Conservation (phyloP, 1,139 yeast species). For the Suhomyces taliae region DNA sequence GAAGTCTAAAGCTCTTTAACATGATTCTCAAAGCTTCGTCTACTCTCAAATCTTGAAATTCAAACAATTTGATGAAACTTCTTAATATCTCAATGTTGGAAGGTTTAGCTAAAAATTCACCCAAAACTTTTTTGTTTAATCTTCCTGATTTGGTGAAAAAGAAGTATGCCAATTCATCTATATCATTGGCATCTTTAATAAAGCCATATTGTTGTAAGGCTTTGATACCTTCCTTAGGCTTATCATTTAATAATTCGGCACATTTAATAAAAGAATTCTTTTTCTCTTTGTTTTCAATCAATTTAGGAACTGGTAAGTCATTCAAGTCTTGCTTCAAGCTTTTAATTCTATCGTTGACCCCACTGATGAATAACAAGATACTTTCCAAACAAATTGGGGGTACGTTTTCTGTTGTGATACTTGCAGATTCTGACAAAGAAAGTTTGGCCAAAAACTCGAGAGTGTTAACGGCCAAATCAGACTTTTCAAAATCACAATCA, state of each 20-base stretch:
- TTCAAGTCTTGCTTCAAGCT: constrained; percentile 18
- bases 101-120: constrained; percentile 83
- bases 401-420: constrained; percentile 75
- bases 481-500: constrained; percentile 88
- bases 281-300: constrained; percentile 52
- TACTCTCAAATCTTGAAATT: constrained; percentile 74
- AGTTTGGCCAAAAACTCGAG: constrained; percentile 72
- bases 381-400: constrained; percentile 96
- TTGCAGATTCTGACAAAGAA: constrained; percentile 79
- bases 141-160: constrained; percentile 77
- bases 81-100: constrained; percentile 59
- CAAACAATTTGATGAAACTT: constrained; percentile 68
- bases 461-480: constrained; percentile 72
- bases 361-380: constrained; percentile 64
- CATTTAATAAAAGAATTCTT: constrained; percentile 76
- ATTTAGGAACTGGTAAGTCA: constrained; percentile 23
- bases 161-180: constrained; percentile 69
- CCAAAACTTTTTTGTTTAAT: constrained; percentile 81
- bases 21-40: constrained; percentile 90
- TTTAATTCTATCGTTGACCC: constrained; percentile 61
- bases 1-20: constrained; percentile 82
- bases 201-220: constrained; percentile 64
- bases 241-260: constrained; percentile 70
- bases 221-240: constrained; percentile 73
- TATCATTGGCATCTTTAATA: constrained; percentile 52